These are phyloP conservation scores for Boletus smithii DNA, from an alignment of 1,284 basidiomycete genomes.

Conservation along the genomic window DNA sequence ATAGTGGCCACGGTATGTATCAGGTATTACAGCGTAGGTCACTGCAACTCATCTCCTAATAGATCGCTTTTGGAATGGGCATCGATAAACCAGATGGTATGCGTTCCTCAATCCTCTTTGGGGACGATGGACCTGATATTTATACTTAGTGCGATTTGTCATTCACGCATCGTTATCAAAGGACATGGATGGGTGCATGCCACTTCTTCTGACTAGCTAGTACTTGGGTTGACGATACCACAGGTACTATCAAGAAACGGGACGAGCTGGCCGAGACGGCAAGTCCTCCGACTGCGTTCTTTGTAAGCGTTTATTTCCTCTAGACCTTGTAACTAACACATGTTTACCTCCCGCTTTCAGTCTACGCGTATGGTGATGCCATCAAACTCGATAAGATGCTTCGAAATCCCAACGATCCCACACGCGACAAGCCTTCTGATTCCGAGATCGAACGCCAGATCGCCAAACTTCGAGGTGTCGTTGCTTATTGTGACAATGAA, in stretches of 20 bases:
- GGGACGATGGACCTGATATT: constrained; percentile 1
- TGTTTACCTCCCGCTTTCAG: constrained; percentile 31
- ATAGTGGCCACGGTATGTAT: constrained; percentile 83
- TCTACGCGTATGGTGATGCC: constrained; percentile 56
- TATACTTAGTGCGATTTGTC: constrained; percentile 63
- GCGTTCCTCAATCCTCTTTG: constrained; percentile 8
- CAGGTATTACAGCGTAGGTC: constrained; percentile 2
- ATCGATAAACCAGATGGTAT: constrained; percentile 85
- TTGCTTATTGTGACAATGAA: constrained; percentile 77
- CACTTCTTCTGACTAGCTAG: not conserved
- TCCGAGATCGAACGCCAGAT: constrained; percentile 57
- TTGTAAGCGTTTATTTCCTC: constrained; percentile 35
- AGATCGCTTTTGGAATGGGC: constrained; percentile 96
- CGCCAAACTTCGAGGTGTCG: constrained; percentile 50
- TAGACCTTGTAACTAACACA: not conserved
- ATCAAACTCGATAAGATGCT: constrained; percentile 51
- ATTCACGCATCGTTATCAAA: constrained; percentile 73
- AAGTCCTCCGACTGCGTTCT: constrained; percentile 60
- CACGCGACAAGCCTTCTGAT: constrained; percentile 34
- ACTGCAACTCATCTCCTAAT: constrained; percentile 11
- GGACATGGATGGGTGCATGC: constrained; percentile 59
- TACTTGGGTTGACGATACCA: constrained; percentile 5
- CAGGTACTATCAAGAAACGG: constrained; percentile 82
- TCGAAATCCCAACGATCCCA: constrained; percentile 36
- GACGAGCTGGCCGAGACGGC: constrained; percentile 81